Evolutionary conservation across 108 stramenopile genomes (phyloP), one percentile per base, ranked within the genome.

Genomic region (Stephanodiscus minutulus): DNA sequence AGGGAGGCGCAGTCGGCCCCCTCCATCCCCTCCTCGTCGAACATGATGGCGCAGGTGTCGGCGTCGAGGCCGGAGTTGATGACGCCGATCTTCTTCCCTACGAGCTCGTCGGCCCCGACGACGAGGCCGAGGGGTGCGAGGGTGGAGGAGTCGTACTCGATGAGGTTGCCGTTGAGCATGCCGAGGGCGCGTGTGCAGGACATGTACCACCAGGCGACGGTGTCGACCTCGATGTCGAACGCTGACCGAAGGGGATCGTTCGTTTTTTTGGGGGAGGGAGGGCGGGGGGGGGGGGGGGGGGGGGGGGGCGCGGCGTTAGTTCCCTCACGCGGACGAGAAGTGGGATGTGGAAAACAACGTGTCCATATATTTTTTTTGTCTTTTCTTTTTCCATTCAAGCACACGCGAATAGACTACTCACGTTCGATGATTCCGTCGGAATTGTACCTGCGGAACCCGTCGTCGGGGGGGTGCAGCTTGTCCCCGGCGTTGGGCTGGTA

Each of bases 131-230:
- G 82, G 46, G 98, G 98, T 12, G 94, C 85, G 44, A 98, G 84
- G 8, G 95, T 95, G 53, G 83, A 82, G 0, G 81, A 56, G 69
- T 98, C 98, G 72, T 98, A 98, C 83, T 98, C 96, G 36, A 97
- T 76, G 54, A 98, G 73, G 87, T 84, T 87, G 54, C 94, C 91
- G 58, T 96, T 87, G 46, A 90, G 92, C 66, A 96, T 80, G 9
- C 98, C 98, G 36, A 98, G 68, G 8, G 97, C 98, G 15, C 89
- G 75, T 9, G 96, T 96, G 66, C 89, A 85, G 33, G 75, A 80
- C 92, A 98, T 87, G 63, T 92, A 86, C 98, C 98, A 98, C 98
- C 98, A 98, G 28, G 87, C 87, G 22, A 85, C 73, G 49, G 84
- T 88, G 31, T 86, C 85, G 53, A 46, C 25, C n/a, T 66, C 59